Evolutionary conservation across 495 filamentous ascomycete genomes (phyloP).

Genomic region (Rusavskia elegans): DNA sequence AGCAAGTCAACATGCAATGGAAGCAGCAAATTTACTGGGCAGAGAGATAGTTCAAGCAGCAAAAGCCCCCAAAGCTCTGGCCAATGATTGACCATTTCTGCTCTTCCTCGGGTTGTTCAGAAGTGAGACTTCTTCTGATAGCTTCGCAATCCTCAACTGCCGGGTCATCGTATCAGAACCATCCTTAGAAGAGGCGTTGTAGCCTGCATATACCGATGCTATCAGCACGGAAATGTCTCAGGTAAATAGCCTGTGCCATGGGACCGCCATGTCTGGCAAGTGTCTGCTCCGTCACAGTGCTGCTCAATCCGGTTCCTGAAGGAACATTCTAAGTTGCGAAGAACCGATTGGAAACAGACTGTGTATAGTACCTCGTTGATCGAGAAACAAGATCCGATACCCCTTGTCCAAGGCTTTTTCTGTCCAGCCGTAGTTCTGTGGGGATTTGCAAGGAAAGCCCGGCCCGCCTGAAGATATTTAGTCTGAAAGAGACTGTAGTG

Average conservation of each 20-base stretch:
- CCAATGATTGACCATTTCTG: constrained; percentile 74
- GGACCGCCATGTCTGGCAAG: constrained; percentile 48
- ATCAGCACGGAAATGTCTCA: constrained; percentile 80
- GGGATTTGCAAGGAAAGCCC: constrained; percentile 17
- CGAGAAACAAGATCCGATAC: constrained; percentile 68
- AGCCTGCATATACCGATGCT: constrained; percentile 33
- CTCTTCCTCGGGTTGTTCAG: constrained; percentile 50
- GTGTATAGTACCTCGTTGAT: constrained; percentile 53
- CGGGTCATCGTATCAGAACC: not conserved
- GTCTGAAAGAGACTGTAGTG: not conserved
- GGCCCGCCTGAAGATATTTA: constrained; percentile 5
- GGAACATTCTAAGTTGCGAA: too few relatives aligned
- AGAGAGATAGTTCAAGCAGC: constrained; percentile 63
- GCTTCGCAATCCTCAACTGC: constrained; percentile 74
- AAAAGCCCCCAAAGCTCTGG: constrained; percentile 89
- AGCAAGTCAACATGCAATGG: not conserved
- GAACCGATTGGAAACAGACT: too few relatives aligned
- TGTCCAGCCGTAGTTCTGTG: constrained; percentile 53
- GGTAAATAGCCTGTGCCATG: constrained; percentile 55
- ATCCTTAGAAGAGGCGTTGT: not conserved
- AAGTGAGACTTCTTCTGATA: constrained; percentile 55
- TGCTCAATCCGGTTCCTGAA: constrained; percentile 68
- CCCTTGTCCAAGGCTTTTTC: constrained; percentile 55
- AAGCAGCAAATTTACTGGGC: constrained; percentile 33
- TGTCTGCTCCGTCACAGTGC: constrained; percentile 54